Base-by-base conservation (phyloP, 495 filamentous ascomycete genomes). In the Neurospora sp. region DNA sequence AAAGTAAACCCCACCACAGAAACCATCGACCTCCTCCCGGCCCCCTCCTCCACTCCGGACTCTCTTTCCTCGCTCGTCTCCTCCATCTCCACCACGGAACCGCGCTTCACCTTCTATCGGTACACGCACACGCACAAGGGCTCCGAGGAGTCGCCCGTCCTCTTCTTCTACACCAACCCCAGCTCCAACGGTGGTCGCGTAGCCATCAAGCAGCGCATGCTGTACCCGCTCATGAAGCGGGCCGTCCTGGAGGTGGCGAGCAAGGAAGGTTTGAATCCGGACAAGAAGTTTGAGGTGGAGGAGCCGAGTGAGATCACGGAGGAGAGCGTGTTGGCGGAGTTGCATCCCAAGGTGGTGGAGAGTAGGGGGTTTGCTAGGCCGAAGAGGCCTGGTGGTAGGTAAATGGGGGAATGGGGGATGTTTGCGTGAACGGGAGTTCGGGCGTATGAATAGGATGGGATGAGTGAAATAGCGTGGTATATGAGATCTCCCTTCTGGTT, bases 151-250 rank as follows among this genome's bases (percentile, higher is more conserved):
- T 87, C 89, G 7, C 87, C 90, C 6, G 86, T 98, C 40, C 85
- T 98, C 39, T 99, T 98, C 84, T 90, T 98, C 78, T 98, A 97
- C 82, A 97, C 94, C 8, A 98, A 95, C 78, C 96, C 96, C 5
- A 85, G 87, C 3, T 88, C 83, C 5, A 89, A 90, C 0, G 84
- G 83, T 41, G 83, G 77, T 69, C 85, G 85, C 76, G 11, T 61
- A 1, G 92, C 91, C 75, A 92, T 98, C 83, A 97, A 94, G 82
- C 93, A 94, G 80, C 89, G 94, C 70, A 99, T 99, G 96, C 83
- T 98, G 75, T 97, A 98, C 80, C 93, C 96, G 40, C 90, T 93
- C 41, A 92, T 92, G 75, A 92, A 93, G 78, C 87, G 87, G 40
- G 88, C 88, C 42, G 92, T 93, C 8, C 83, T 96, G 53, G 79